Evolutionary conservation across 108 stramenopile genomes (phyloP), one percentile per base, ranked within the genome.

Genomic region (Pelagomonas calceolata): DNA sequence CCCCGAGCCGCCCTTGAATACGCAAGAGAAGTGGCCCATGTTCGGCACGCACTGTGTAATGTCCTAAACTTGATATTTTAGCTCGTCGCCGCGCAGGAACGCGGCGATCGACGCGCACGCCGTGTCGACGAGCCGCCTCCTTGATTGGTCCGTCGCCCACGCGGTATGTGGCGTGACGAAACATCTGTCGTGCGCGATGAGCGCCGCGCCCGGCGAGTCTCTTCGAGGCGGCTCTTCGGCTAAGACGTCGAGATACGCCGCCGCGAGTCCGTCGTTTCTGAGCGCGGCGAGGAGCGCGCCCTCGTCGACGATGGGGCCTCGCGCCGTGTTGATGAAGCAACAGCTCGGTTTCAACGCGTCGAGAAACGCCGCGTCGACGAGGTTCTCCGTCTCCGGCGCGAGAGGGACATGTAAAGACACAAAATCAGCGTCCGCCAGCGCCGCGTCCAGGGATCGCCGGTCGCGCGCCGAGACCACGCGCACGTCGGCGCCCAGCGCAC

Each of bases 281-380:
- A 60, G 39, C 39, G 39, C 39, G 39, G 39, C 39, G 39, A 43
- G 39, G 9, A 43, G 39, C 39, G 39, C 39, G 39, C 9, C 39
- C 39, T 43, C 39, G 39, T 43, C 39, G 39, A 43, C 39, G 34
- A 95, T 82, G 30, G 87, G 88, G 15, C 95, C 95, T 26, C 95
- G 82, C 0, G 88, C 86, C 14, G 91, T 88, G 75, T 95, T 95
- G 78, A 94, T 89, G 17, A 95, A 67, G 69, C 88, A 90, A 32
- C 91, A 90, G 0, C 89, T 82, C 0, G 88, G 84, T 75, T 90
- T 92, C 91, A 94, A 92, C 29, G 79, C 70, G 7, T 84, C 79
- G 14, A 95, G 80, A 74, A 93, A 85, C 30, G 71, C 32, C 0
- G 34, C 74, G 10, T 91, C 93, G 73, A 95, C 87, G 66, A 87